A percentile compares a stretch with the other conserved stretches of the same genome.
These are phyloP conservation scores for Gastrodia elata DNA, from an alignment of 106 monocot species.

Conservation along the genomic window DNA sequence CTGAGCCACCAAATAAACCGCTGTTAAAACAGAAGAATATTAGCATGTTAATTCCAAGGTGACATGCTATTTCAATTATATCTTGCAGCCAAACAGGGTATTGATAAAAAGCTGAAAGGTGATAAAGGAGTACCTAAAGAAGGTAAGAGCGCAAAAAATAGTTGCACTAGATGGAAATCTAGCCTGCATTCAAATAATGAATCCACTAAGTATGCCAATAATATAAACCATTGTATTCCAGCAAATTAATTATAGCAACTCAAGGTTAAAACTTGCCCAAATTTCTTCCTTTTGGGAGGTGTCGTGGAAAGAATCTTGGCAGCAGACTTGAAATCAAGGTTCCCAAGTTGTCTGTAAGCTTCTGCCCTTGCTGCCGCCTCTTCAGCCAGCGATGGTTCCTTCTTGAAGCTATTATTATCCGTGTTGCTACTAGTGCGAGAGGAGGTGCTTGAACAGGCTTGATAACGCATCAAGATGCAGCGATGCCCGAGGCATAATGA, in stretches of 20 bases:
- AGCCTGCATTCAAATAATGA: conserved; percentile 26
- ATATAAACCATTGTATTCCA: background rate
- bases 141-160: conserved; percentile 79
- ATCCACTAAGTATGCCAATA: background rate
- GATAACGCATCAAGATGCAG: background rate
- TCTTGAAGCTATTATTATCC: background rate
- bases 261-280: conserved; percentile 32
- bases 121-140: conserved; percentile 40
- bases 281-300: conserved; percentile 63
- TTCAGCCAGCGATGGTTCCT: background rate
- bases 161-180: conserved; percentile 81
- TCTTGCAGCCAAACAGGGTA: no score
- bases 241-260: background rate
- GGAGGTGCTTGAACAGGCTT: background rate
- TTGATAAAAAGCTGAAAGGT: background rate
- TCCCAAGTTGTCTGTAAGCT: conserved; percentile 38
- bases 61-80: background rate
- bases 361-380: conserved; percentile 24
- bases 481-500: background rate
- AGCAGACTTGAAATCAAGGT: conserved; percentile 63
- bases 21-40: conserved; percentile 15
- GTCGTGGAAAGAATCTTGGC: conserved; percentile 57
- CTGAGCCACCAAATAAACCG: conserved; percentile 70
- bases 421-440: background rate
- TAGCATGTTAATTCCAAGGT: background rate